A percentile compares a stretch with the other conserved stretches of the same genome.
Conservation (phyloP, 2,329 filamentous ascomycete genomes). For the Talaromyces sp. region DNA sequence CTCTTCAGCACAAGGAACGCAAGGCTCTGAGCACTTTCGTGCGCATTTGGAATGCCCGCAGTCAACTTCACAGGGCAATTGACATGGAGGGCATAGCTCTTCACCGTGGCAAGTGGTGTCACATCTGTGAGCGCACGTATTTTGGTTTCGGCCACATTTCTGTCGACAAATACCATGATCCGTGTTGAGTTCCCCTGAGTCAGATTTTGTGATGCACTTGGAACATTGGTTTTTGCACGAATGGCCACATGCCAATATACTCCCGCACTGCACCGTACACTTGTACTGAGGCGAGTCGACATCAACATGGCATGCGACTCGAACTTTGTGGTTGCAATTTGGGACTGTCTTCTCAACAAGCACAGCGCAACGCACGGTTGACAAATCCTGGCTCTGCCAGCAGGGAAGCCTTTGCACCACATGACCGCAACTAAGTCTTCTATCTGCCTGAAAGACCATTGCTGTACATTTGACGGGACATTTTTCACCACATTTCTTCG, state of each 20-base stretch:
- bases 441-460: conserved; percentile 27
- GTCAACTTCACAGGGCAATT: conserved; percentile 50
- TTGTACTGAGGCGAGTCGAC: conserved; percentile 41
- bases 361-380: conserved; percentile 49
- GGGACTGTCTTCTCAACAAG: conserved; percentile 50
- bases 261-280: conserved; percentile 52
- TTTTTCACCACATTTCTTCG: conserved; percentile 38
- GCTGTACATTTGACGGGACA: conserved; percentile 39
- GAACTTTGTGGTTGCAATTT: conserved; percentile 55
- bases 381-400: conserved; percentile 44
- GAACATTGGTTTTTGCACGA: conserved; percentile 51
- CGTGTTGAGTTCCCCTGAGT: conserved; percentile 27
- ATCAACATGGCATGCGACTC: conserved; percentile 49
- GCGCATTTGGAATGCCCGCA: conserved; percentile 58
- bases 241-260: conserved; percentile 57
- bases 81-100: conserved; percentile 29
- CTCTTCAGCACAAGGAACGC: conserved; percentile 57
- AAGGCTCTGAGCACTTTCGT: conserved; percentile 58
- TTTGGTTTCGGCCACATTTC: conserved; percentile 51
- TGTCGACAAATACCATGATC: conserved; percentile 46
- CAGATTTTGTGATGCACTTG: conserved; percentile 45
- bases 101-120: conserved; percentile 50
- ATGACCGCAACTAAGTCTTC: conserved; percentile 33
- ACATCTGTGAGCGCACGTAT: conserved; percentile 59
- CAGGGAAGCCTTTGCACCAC: conserved; percentile 30